Evolutionary conservation across 2,329 filamentous ascomycete genomes (phyloP), one percentile per base, ranked within the genome.

Genomic region (Fusarium sp.): DNA sequence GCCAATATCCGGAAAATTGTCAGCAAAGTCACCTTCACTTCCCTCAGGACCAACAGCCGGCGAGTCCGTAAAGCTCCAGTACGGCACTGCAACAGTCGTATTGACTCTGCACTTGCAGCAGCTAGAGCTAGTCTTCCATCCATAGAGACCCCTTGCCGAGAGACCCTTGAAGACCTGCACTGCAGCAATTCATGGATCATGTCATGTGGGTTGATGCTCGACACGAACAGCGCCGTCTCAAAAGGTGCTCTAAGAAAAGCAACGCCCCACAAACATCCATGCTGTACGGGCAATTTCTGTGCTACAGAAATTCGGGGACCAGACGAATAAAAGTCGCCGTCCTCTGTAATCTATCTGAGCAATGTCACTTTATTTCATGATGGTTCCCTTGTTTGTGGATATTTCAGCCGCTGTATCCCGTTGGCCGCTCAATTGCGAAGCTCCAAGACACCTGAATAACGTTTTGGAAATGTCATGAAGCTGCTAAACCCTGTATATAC

Each of bases 61-160:
- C 62, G 63, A 75, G 53, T 65, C 74, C 70, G 70, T 59, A 58
- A 55, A 62, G 58, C 60, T 68, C 33, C 26, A n/a, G 49, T 23
- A 32, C 15, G n/a, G 38, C 50, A 32, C 23, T 35, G 27, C 37
- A 41, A 56, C 54, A 40, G 67, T 74, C 61, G 66, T 69, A 67
- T 69, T 64, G 35, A 32, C 32, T 56, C 50, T 62, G 44, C 45
- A 48, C 49, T 27, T 52, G 45, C 46, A 54, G 33, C 26, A 64
- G 41, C 45, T 40, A 52, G 30, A 14, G 12, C 15, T 26, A 26
- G 54, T 23, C 30, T 33, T 60, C 44, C 71, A 71, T 57, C 44
- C 69, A 69, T 60, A 38, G 69, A 70, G 57, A 60, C 41, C 64
- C 71, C 69, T 44, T 61, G 61, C 15, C 32, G n/a, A 49, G 32